These are phyloP conservation scores for Coelastrella sp. DNA, from an alignment of 139 green algal genomes.

Conservation along the genomic window DNA sequence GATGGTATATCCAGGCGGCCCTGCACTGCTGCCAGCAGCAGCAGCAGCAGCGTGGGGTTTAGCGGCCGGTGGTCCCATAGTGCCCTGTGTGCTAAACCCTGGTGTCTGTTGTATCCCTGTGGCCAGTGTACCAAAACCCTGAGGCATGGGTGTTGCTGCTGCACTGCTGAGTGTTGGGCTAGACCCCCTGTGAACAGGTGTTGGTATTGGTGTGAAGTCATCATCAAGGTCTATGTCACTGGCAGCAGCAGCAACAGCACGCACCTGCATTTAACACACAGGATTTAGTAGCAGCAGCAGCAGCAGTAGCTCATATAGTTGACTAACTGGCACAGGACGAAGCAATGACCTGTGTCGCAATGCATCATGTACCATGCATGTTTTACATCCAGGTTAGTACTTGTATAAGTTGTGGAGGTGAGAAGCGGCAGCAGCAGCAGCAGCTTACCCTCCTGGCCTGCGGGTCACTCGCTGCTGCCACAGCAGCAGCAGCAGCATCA, in stretches of 20 bases:
- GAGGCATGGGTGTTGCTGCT: background rate
- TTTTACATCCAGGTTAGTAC: too few species aligned
- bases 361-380: too few species aligned
- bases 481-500: constrained; percentile 30
- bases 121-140: background rate
- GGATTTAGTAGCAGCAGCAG: background rate
- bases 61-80: constrained; percentile 13
- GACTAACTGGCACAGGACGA: too few species aligned
- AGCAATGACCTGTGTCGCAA: too few species aligned
- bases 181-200: background rate
- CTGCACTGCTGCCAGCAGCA: background rate
- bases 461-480: constrained; percentile 4
- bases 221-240: constrained; percentile 34
- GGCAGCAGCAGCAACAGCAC: background rate
- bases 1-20: background rate
- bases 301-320: too few species aligned
- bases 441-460: background rate
- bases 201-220: constrained; percentile 12
- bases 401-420: too few species aligned
- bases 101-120: constrained; percentile 8
- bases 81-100: background rate
- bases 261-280: background rate
- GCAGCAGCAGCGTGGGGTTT: background rate
- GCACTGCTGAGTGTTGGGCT: constrained; percentile 4
- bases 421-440: too few species aligned